Base-by-base conservation (phyloP, 306 rosid species). In the Medicago ruthenica region DNA sequence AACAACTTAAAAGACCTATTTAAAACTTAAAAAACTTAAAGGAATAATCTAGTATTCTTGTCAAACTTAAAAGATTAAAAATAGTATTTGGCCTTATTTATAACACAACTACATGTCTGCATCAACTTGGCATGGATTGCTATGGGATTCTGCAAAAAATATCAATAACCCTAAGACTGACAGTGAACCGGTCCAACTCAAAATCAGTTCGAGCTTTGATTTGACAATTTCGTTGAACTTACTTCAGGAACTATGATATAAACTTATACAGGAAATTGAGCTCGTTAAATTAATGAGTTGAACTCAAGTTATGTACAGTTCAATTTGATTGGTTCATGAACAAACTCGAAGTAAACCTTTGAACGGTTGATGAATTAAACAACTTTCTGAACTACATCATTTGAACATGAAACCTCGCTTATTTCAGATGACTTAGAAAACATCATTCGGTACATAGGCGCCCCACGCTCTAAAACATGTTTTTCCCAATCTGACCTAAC, bases 401-500 rank as follows among this genome's bases (percentile, higher is more conserved):
- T 39, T 62, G 63, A 73, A 79, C 8, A 51, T 62, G 27, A 74
- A 71, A 64, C 81, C 79, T 89, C 76, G 50, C 68, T 66, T 11
- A 15, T 13, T 42, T 36, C 42, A 17, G 70, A 27, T 79, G 86
- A 83, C 81, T 94, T 90, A 42, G 64, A 58, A 58, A 58, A 58
- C 64, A 58, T 6, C 37, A 55, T 55, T 20, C 61, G 61, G 6
- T 20, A 55, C 61, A 55, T 92, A 2, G 93, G 96, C 36, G 66
- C 87, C 13, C 92, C 92, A 0, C 91, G 96, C 57, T 85, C 91
- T 37, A 95, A 55, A 58, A 92, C 98, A 71, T 87, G 97, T 17
- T 21, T 89, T 67, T 95, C 98, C 98, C 97, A 95, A 48, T 95
- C 97, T 50, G 97, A 92, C 57, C 82, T 82, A 53, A 92, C 85